Percentiles rank a stretch among this genome's conserved stretches.
phyloP scores from a whole-genome alignment of 2,329 filamentous ascomycete genomes.

The Ilyonectria sp. region DNA sequence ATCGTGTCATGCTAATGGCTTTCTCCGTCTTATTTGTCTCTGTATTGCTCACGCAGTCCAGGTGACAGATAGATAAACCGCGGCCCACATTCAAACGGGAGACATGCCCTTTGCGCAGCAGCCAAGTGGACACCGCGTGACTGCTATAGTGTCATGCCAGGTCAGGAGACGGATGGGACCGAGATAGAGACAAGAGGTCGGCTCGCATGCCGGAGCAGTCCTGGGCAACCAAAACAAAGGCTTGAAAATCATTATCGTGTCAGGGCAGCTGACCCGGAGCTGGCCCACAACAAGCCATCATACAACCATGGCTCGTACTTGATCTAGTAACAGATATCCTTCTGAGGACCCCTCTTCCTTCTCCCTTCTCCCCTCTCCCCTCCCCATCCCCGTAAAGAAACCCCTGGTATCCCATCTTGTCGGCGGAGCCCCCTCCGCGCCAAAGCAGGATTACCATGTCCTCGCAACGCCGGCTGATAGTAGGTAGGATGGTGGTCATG shows the following conservation, averaged over 20 bases:
- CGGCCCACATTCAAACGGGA: background rate
- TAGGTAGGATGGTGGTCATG: constrained; percentile 36
- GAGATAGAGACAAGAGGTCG: background rate
- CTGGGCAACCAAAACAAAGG: constrained; percentile 24
- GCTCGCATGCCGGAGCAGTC: background rate
- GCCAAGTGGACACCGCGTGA: background rate
- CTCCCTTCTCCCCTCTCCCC: constrained; percentile 17
- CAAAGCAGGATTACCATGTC: constrained; percentile 35
- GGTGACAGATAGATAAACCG: background rate
- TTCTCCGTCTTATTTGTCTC: too few species aligned
- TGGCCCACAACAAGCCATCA: constrained; percentile 23
- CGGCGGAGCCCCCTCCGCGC: constrained; percentile 30
- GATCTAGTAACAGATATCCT: constrained; percentile 27
- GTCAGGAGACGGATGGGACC: background rate
- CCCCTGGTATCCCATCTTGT: constrained; percentile 38
- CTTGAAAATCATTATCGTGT: constrained; percentile 36
- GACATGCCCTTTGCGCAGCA: background rate
- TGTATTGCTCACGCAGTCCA: background rate
- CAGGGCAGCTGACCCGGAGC: constrained; percentile 18
- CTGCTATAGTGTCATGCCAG: background rate
- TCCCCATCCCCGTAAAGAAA: constrained; percentile 23
- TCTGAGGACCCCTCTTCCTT: constrained; percentile 18
- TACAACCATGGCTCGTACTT: constrained; percentile 21
- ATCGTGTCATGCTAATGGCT: too few species aligned
- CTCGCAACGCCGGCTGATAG: constrained; percentile 37